phyloP scores from a whole-genome alignment of 2,329 filamentous ascomycete genomes.

The Onygenales sp. region DNA sequence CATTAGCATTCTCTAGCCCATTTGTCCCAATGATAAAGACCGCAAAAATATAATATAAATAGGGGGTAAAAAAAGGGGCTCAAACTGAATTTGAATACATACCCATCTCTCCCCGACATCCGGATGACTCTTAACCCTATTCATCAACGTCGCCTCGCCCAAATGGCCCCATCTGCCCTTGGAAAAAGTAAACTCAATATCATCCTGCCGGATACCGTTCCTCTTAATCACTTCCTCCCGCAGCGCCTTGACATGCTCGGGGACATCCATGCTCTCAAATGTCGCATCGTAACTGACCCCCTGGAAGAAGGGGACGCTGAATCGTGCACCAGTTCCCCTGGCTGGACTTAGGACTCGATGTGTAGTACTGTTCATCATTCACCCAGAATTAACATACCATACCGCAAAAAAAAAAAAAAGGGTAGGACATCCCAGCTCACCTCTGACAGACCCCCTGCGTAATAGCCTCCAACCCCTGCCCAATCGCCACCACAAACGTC shows the following conservation, averaged over 20 bases:
- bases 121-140: conserved; percentile 75
- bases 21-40: no score
- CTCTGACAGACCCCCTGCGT: conserved; percentile 71
- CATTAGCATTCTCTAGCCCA: background rate
- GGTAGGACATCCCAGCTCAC: background rate
- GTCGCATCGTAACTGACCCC: conserved; percentile 69
- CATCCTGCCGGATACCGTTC: conserved; percentile 53
- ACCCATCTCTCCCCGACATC: conserved; percentile 73
- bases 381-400: background rate
- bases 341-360: conserved; percentile 70
- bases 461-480: conserved; percentile 76
- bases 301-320: conserved; percentile 81
- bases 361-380: conserved; percentile 49
- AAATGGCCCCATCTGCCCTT: conserved; percentile 57
- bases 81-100: conserved; percentile 10
- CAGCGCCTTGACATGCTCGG: conserved; percentile 54
- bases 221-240: conserved; percentile 48
- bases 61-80: background rate
- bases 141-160: conserved; percentile 76
- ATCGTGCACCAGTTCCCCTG: conserved; percentile 61
- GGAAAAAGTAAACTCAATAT: conserved; percentile 80
- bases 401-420: background rate
- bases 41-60: background rate
- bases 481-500: conserved; percentile 79
- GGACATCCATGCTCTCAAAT: conserved; percentile 67